Base-by-base conservation (phyloP, 2,329 filamentous ascomycete genomes). In the Cladosporium sp. region DNA sequence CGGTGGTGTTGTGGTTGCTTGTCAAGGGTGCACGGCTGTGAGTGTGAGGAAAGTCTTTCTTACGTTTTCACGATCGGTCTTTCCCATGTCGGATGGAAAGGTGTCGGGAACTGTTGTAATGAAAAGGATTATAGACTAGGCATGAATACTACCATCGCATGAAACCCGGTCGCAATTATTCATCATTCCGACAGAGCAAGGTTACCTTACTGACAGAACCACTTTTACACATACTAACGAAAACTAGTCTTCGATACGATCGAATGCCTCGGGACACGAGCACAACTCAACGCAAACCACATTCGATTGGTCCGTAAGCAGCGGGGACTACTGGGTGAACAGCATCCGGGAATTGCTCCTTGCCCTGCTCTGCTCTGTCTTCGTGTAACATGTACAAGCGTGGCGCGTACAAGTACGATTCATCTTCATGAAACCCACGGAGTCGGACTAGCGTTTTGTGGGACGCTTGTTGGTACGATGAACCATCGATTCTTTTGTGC, bases 1-100 rank as follows among this genome's bases (percentile, higher is more conserved):
- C 95, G 4, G 88, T 99, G 65, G 88, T 96, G 59, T 80, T 99
- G 67, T 99, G 95, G 95, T 86, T 93, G 66, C 88, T 96, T 73
- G 93, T 97, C 46, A 91, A 94, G 78, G 92, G 91, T 23, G 78
- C 94, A 67, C 85, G 85, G 64, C 74, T 89, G 11, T 63, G 32
- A 63, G 10, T n/a, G 34, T 32, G 16, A 8, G n/a, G 1, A 11
- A 3, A 23, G 32, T 25, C 25, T 16, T 26, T 18, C 10, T 51
- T 6, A 16, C n/a, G 21, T 3, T 14, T 2, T 48, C n/a, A n/a
- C n/a, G n/a, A n/a, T n/a, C n/a, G n/a, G n/a, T n/a, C n/a, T n/a
- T n/a, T n/a, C n/a, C n/a, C 11, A 26, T 26, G 23, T 43, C n/a
- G 36, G 10, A 18, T 10, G 18, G 6, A n/a, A 43, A 43, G 34